phyloP scores from a whole-genome alignment of 1,284 basidiomycete species.

The Macrocystidia cucumis region DNA sequence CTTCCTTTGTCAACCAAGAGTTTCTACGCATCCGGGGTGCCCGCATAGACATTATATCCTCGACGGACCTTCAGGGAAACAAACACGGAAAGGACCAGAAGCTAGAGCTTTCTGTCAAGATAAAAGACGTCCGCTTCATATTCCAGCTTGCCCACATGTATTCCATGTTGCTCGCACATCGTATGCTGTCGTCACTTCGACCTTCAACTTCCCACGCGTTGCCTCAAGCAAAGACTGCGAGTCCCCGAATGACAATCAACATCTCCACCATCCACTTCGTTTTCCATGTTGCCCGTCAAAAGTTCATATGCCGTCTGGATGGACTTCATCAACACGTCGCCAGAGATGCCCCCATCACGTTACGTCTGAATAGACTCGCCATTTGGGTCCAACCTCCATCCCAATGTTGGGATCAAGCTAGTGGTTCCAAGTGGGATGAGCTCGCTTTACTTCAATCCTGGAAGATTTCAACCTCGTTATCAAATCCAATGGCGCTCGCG shows the following conservation, averaged over 20 bases:
- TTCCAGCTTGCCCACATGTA: conserved; percentile 72
- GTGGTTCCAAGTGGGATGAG: conserved; percentile 69
- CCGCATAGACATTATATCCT: conserved; percentile 26
- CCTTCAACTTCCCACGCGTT: conserved; percentile 18
- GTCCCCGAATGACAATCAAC: conserved; percentile 21
- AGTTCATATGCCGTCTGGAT: conserved; percentile 39
- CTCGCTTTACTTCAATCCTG: conserved; percentile 59
- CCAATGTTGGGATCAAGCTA: conserved; percentile 23
- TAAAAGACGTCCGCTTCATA: conserved; percentile 34
- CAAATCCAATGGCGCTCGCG: conserved; percentile 28
- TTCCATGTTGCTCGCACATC: conserved; percentile 59
- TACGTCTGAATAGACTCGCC: conserved; percentile 29
- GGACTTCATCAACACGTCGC: conserved; percentile 22
- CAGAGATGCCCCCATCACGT: conserved; percentile 16
- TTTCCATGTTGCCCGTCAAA: conserved; percentile 39
- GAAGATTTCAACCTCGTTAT: conserved; percentile 32
- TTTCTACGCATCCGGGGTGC: conserved; percentile 38
- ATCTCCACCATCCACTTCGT: conserved; percentile 38
- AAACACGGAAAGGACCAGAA: too few species aligned
- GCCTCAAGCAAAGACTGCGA: conserved; percentile 7
- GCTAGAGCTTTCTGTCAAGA: conserved; percentile 29
- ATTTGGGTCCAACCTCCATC: conserved; percentile 38
- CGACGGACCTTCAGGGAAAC: too few species aligned
- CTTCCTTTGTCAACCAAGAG: conserved; percentile 32
- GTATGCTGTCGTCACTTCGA: conserved; percentile 41